Conservation (phyloP, 768 basidiomycete species). For the Leucocoprinus birnbaumii region DNA sequence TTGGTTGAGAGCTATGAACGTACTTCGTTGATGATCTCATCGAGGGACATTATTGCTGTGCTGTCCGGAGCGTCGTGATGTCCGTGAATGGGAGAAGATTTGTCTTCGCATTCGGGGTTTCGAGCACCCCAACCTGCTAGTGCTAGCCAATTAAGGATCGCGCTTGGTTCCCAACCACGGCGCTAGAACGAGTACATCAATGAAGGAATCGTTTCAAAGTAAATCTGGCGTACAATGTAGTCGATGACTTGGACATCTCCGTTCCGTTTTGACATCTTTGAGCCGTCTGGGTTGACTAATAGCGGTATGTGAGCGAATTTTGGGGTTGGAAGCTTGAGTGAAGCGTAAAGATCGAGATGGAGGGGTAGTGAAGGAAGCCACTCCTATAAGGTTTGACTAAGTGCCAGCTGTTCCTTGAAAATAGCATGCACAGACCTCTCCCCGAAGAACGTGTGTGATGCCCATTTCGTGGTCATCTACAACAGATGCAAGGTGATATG, state of each 20-base stretch:
- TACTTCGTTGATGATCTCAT: conserved; percentile 66
- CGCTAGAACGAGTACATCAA: conserved; percentile 38
- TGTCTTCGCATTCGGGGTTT: conserved; percentile 24
- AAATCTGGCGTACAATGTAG: conserved; percentile 81
- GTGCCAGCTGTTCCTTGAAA: not conserved
- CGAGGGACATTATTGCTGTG: conserved; percentile 56
- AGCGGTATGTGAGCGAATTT: conserved; percentile 91
- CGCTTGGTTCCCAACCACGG: conserved; percentile 87
- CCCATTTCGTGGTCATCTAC: conserved; percentile 97
- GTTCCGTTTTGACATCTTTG: conserved; percentile 93
- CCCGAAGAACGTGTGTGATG: conserved; percentile 92
- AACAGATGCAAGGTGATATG: conserved; percentile 94
- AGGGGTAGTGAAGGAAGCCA: conserved; percentile 94
- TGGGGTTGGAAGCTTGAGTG: conserved; percentile 68
- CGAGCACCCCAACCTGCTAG: conserved; percentile 89
- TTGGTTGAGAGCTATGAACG: too few species aligned
- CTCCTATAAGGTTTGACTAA: conserved; percentile 53
- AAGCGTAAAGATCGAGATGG: conserved; percentile 86
- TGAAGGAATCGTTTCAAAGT: too few species aligned
- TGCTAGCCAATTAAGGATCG: conserved; percentile 90
- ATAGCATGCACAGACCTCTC: conserved; percentile 66
- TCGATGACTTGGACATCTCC: conserved; percentile 86
- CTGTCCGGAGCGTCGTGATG: conserved; percentile 56
- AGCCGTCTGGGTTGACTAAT: conserved; percentile 84
- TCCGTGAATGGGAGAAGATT: conserved; percentile 13